Percentiles rank a stretch among this genome's conserved stretches.
These are phyloP conservation scores for Citrus reticulata DNA, from an alignment of 345 rosid species.

Conservation along the genomic window DNA sequence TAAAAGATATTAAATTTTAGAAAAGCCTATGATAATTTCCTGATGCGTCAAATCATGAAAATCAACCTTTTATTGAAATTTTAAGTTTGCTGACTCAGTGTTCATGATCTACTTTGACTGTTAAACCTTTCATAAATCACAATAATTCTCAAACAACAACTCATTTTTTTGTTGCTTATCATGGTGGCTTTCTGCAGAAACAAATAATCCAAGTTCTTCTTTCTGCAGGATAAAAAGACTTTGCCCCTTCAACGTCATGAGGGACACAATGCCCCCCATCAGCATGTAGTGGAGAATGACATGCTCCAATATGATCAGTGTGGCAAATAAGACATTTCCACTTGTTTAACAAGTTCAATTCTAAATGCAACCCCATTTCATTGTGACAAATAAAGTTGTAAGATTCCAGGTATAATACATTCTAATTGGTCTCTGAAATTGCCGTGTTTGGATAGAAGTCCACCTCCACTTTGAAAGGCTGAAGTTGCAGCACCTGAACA, in stretches of 20 bases:
- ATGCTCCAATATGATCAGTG: slow-evolving; percentile 18
- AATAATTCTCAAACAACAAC: not conserved
- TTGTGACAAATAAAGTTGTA: not conserved
- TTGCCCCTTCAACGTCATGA: slow-evolving; percentile 19
- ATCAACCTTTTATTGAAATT: not conserved
- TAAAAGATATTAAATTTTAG: not conserved
- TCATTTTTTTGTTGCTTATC: not conserved
- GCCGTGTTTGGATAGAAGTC: slow-evolving; percentile 7
- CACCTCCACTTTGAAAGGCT: slow-evolving; percentile 15
- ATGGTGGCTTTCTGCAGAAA: slow-evolving; percentile 2
- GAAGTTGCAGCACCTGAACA: slow-evolving; percentile 4
- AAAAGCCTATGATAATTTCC: not conserved
- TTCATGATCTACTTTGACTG: not conserved
- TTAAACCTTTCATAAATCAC: not conserved
- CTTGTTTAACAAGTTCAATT: slow-evolving; percentile 15
- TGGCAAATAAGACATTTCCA: slow-evolving; percentile 26
- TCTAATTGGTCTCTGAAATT: not conserved
- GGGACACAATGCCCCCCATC: slow-evolving; percentile 17
- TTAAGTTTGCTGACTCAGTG: not conserved
- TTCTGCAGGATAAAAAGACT: not conserved
- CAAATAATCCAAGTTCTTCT: not conserved
- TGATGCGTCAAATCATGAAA: not conserved
- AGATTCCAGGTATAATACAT: slow-evolving; percentile 17
- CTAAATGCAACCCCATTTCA: slow-evolving; percentile 5
- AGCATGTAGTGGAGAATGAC: slow-evolving; percentile 32